phyloP scores from a whole-genome alignment of 2,329 filamentous ascomycete genomes.

The Colletotrichum tanaceti region DNA sequence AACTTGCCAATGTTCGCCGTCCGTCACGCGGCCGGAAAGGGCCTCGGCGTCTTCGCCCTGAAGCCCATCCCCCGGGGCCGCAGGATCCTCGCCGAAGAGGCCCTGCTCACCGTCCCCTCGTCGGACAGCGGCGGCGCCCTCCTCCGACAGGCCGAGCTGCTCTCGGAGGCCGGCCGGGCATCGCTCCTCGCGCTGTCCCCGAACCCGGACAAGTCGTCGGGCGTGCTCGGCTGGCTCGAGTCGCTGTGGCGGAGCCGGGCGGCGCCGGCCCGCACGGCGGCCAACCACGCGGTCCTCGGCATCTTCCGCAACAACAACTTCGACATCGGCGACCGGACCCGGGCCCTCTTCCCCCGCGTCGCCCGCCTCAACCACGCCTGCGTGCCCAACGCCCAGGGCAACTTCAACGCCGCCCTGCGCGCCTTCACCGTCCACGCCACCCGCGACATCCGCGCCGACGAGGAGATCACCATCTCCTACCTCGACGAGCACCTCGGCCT shows the following conservation, averaged over 20 bases:
- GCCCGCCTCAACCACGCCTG: conserved; percentile 38
- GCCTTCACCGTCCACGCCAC: conserved; percentile 34
- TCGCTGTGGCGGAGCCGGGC: conserved; percentile 35
- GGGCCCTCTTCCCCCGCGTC: conserved; percentile 30
- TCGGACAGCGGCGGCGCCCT: conserved; percentile 26
- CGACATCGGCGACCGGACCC: conserved; percentile 23
- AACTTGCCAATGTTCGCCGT: conserved; percentile 21
- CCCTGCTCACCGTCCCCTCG: conserved; percentile 31
- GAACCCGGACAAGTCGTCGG: conserved; percentile 28
- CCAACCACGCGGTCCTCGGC: conserved; percentile 37
- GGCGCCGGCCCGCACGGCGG: conserved; percentile 8
- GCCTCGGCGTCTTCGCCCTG: conserved; percentile 35
- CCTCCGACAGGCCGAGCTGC: conserved; percentile 16
- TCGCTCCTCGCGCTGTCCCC: conserved; percentile 26
- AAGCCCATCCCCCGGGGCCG: conserved; percentile 18
- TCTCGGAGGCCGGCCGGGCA: conserved; percentile 13
- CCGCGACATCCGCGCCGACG: conserved; percentile 21
- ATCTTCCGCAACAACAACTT: conserved; percentile 40
- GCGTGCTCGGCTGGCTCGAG: conserved; percentile 32
- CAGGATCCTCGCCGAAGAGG: conserved; percentile 33
- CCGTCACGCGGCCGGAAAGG: conserved; percentile 34
- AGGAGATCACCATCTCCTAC: conserved; percentile 39
- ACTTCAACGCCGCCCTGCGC: conserved; percentile 25
- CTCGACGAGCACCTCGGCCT: conserved; percentile 32
- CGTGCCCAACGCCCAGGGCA: conserved; percentile 36